phyloP scores from a whole-genome alignment of 805 yeast genomes.

The Yarrowia porcina region DNA sequence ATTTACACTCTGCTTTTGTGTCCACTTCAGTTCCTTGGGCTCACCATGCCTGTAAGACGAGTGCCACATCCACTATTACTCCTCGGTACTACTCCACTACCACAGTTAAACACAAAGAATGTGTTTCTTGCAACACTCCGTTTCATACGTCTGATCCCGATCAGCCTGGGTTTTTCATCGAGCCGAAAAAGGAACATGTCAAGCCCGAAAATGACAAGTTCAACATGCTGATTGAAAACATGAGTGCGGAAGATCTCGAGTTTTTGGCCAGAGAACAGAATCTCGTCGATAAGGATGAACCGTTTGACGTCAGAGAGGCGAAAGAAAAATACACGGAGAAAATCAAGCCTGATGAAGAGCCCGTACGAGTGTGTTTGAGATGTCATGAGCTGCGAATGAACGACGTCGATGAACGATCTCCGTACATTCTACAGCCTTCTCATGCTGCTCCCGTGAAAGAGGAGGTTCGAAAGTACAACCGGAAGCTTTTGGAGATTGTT shows the following conservation, averaged over 20 bases:
- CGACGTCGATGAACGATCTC: neutral
- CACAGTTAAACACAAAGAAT: neutral
- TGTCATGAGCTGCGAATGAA: conserved; percentile 3
- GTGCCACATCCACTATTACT: neutral
- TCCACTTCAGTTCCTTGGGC: too few relatives aligned
- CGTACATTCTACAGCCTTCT: neutral
- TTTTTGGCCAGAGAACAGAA: conserved; percentile 14
- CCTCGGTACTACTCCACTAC: neutral
- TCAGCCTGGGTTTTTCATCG: neutral
- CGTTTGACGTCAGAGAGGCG: neutral
- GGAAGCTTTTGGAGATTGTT: neutral
- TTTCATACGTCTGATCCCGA: neutral
- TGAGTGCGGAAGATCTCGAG: conserved; percentile 13
- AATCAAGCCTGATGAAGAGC: neutral
- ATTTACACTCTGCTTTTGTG: too few relatives aligned
- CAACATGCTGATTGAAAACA: neutral
- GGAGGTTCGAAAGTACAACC: neutral
- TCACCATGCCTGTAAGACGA: too few relatives aligned
- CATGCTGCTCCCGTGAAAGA: neutral
- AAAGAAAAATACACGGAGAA: neutral
- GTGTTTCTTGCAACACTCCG: conserved; percentile 2
- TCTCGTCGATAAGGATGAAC: neutral
- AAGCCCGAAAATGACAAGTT: neutral
- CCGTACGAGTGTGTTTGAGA: neutral
- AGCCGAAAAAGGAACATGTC: neutral